Percentiles rank a stretch among this genome's conserved stretches.
phyloP scores from a whole-genome alignment of 139 green algal species.

The Tetradesmus lagerheimii region DNA sequence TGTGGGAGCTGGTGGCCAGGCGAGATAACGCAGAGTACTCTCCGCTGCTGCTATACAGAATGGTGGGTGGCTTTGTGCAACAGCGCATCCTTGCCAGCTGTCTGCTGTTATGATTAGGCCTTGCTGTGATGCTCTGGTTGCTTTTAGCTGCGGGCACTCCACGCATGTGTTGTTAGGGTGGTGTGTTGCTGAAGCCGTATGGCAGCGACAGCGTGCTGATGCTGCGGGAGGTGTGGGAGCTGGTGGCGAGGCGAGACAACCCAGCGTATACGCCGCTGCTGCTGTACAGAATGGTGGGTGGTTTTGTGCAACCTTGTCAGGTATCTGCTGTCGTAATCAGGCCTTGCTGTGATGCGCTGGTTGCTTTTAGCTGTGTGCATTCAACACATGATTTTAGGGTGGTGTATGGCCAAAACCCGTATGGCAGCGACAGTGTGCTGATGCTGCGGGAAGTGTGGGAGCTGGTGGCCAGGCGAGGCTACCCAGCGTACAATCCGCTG shows the following conservation, averaged over 20 bases:
- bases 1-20: slow-evolving; percentile 9
- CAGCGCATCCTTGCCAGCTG: too few species aligned
- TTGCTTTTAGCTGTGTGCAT: too few species aligned
- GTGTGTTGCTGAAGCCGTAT: too few species aligned
- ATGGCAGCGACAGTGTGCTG: background rate
- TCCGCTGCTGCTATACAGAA: slow-evolving; percentile 16
- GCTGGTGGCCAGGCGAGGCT: background rate
- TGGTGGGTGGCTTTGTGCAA: background rate
- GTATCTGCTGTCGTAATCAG: too few species aligned
- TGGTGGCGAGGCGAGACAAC: background rate
- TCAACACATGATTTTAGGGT: too few species aligned
- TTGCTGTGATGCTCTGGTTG: too few species aligned
- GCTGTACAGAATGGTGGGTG: background rate
- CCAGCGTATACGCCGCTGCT: background rate
- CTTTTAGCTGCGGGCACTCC: too few species aligned
- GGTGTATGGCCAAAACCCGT: too few species aligned
- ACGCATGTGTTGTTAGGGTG: too few species aligned
- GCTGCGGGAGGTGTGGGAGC: slow-evolving; percentile 16
- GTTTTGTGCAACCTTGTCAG: too few species aligned
- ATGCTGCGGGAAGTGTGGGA: slow-evolving; percentile 13
- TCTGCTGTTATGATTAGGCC: too few species aligned
- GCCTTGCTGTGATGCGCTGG: too few species aligned
- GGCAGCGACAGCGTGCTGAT: background rate
- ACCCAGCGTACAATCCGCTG: background rate
- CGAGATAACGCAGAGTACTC: background rate